phyloP scores from a whole-genome alignment of 805 yeast species.

The Henningerozyma blattae region DNA sequence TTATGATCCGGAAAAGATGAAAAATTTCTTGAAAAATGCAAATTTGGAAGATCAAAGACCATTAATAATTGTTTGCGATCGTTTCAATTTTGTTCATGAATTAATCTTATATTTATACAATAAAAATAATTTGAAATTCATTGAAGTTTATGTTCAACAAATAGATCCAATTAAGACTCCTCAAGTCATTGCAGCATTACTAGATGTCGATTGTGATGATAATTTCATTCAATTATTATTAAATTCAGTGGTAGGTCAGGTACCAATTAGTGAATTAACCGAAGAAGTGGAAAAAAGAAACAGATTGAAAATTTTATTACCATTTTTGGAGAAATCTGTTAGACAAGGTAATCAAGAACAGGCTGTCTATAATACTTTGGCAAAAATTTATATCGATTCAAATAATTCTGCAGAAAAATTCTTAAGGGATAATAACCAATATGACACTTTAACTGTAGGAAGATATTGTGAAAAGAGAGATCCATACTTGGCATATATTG shows the following conservation, averaged over 20 bases:
- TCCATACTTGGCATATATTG: constrained; percentile 94
- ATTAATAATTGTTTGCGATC: constrained; percentile 89
- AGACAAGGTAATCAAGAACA: constrained; percentile 77
- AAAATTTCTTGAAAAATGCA: constrained; percentile 92
- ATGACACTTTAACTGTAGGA: constrained; percentile 90
- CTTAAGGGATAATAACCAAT: constrained; percentile 77
- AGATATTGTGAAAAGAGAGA: constrained; percentile 98
- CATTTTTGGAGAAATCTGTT: constrained; percentile 83
- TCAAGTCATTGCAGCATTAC: constrained; percentile 87
- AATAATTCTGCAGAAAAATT: constrained; percentile 96
- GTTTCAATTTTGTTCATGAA: constrained; percentile 85
- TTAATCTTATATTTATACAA: constrained; percentile 87
- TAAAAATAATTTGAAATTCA: constrained; percentile 89
- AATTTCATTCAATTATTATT: constrained; percentile 67
- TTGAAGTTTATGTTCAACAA: constrained; percentile 95
- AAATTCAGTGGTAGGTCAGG: constrained; percentile 83
- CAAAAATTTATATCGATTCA: constrained; percentile 94
- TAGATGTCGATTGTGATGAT: constrained; percentile 97
- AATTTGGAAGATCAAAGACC: constrained; percentile 92
- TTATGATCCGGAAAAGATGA: constrained; percentile 94
- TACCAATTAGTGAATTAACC: constrained; percentile 81
- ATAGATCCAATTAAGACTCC: constrained; percentile 95
- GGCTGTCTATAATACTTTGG: constrained; percentile 88
- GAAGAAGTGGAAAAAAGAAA: constrained; percentile 94
- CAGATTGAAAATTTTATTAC: constrained; percentile 79